Conservation (phyloP, 2,329 filamentous ascomycete species). For the Claviceps monticola region DNA sequence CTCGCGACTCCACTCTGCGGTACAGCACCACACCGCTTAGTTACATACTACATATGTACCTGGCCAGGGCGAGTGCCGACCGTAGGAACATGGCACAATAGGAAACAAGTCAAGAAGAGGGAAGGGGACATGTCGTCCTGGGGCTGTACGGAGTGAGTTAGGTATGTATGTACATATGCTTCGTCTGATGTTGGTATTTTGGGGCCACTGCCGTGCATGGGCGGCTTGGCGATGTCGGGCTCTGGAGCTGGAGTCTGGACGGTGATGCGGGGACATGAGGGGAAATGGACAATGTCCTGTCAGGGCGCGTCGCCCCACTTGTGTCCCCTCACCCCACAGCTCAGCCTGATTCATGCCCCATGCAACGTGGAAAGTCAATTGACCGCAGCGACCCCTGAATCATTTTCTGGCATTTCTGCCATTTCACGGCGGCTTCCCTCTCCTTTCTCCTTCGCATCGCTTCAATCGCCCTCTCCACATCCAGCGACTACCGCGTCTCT, state of each 20-base stretch:
- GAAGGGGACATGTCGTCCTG: too few species aligned
- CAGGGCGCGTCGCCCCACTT: neutral
- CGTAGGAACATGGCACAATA: neutral
- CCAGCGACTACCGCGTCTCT: neutral
- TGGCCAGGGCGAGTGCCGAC: neutral
- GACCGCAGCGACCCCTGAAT: neutral
- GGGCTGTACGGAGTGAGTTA: too few species aligned
- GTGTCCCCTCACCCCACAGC: neutral
- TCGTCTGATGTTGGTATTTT: too few species aligned
- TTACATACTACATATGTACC: too few species aligned
- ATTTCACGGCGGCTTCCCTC: neutral
- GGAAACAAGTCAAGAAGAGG: too few species aligned
- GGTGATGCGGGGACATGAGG: too few species aligned
- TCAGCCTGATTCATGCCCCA: neutral
- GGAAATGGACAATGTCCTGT: too few species aligned
- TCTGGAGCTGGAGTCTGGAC: too few species aligned
- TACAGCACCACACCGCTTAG: slow-evolving; percentile 1
- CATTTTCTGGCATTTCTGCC: neutral
- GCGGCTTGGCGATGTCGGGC: too few species aligned
- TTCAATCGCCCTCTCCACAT: neutral
- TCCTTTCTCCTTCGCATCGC: neutral
- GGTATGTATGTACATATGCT: too few species aligned
- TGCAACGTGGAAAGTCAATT: neutral
- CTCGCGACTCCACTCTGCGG: neutral
- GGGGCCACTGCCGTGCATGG: too few species aligned